Evolutionary conservation across 768 basidiomycete species (phyloP).

Genomic region (Lactarius psammicola): DNA sequence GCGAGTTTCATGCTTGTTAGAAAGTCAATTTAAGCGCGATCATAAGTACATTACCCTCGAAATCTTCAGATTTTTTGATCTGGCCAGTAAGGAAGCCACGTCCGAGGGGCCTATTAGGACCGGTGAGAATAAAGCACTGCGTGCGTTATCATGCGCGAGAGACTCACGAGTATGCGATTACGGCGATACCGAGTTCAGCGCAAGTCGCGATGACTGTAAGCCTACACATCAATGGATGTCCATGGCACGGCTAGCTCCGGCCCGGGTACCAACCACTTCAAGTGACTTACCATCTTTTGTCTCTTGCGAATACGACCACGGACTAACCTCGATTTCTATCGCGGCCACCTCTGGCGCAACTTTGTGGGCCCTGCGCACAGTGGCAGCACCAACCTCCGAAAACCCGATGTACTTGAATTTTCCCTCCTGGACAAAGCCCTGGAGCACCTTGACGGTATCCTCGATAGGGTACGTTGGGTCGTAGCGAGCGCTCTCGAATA

Average conservation of each 20-base stretch:
- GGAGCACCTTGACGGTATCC: constrained; percentile 44
- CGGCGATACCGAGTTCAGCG: constrained; percentile 53
- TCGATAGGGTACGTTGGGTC: constrained; percentile 47
- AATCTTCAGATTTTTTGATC: constrained; percentile 41
- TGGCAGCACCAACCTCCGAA: constrained; percentile 51
- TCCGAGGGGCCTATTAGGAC: constrained; percentile 47
- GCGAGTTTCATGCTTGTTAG: constrained; percentile 11
- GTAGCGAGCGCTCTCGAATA: constrained; percentile 55
- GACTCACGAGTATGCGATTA: constrained; percentile 58
- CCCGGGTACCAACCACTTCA: background rate
- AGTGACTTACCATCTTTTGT: constrained; percentile 42
- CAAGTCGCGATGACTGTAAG: constrained; percentile 50
- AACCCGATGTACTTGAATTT: constrained; percentile 60
- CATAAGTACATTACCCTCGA: constrained; percentile 31
- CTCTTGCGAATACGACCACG: constrained; percentile 56
- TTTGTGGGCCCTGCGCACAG: constrained; percentile 46
- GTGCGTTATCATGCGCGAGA: background rate
- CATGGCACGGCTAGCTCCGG: background rate
- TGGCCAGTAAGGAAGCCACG: constrained; percentile 53
- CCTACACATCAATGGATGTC: background rate
- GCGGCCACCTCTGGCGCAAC: constrained; percentile 50
- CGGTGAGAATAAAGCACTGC: background rate
- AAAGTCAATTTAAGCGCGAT: too few species aligned
- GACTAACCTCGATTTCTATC: constrained; percentile 67
- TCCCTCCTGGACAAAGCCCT: constrained; percentile 50